phyloP scores from a whole-genome alignment of 306 rosid species.

The Argentina anserina region DNA sequence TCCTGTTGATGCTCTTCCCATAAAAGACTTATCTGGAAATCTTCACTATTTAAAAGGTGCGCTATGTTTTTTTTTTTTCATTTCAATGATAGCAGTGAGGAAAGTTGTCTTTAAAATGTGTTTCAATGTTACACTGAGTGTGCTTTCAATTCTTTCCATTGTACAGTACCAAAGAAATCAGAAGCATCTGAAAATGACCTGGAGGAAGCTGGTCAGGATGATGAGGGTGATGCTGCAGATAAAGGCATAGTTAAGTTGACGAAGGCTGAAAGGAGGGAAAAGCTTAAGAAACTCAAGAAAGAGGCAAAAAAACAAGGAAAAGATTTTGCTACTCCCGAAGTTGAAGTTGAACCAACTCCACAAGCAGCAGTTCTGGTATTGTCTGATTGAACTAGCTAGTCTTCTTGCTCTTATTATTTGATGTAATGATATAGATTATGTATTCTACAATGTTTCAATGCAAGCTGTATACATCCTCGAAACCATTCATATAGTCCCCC shows the following conservation, averaged over 20 bases:
- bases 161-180: constrained; percentile 41
- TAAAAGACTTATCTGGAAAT: constrained; percentile 76
- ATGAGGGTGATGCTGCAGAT: constrained; percentile 32
- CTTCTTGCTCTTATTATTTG: constrained; percentile 12
- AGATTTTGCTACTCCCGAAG: constrained; percentile 42
- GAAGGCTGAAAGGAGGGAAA: constrained; percentile 82
- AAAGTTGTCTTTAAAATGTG: neutral
- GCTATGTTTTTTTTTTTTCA: neutral
- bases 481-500: neutral
- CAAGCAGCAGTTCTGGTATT: constrained; percentile 86
- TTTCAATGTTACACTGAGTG: constrained; percentile 7
- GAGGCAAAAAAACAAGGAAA: constrained; percentile 76
- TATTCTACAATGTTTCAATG: neutral
- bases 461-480: neutral
- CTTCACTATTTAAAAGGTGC: constrained; percentile 63
- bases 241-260: constrained; percentile 56
- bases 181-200: constrained; percentile 36
- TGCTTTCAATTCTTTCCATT: constrained; percentile 4
- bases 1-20: constrained; percentile 84
- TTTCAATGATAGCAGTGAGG: neutral
- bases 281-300: constrained; percentile 65
- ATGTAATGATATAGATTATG: neutral
- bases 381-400: constrained; percentile 8
- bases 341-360: constrained; percentile 54
- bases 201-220: constrained; percentile 43